Percentiles rank a stretch among this genome's conserved stretches.
Evolutionary conservation across 371 early-diverging fungal genomes (phyloP).

Genomic region (Dinochytrium kinnereticum): DNA sequence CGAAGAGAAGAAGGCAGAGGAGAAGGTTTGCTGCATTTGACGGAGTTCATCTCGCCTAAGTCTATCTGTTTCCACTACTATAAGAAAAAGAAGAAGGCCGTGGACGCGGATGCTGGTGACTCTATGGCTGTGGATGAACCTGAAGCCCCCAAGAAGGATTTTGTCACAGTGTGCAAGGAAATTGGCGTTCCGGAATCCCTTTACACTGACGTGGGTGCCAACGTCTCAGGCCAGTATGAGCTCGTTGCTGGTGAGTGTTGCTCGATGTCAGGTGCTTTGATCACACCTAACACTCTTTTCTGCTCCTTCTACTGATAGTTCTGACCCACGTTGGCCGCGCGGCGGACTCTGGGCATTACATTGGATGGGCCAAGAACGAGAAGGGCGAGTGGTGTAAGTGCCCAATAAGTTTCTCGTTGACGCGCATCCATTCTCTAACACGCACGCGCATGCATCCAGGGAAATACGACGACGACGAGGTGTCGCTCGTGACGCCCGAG

Average conservation of each 20-base stretch:
- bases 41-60: neutral
- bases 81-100: constrained; percentile 32
- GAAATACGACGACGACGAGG: constrained; percentile 96
- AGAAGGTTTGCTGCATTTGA: constrained; percentile 40
- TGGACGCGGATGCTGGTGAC: neutral
- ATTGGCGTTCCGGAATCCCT: constrained; percentile 73
- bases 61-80: neutral
- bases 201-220: constrained; percentile 77
- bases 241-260: constrained; percentile 47
- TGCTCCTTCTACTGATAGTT: constrained; percentile 58
- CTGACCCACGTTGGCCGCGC: constrained; percentile 86
- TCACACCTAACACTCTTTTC: neutral
- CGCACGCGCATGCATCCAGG: constrained; percentile 15
- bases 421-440: neutral
- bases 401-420: neutral
- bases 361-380: constrained; percentile 69
- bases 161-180: constrained; percentile 46
- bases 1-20: constrained; percentile 73
- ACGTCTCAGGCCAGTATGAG: constrained; percentile 57
- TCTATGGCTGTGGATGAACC: constrained; percentile 45
- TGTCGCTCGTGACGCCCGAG: constrained; percentile 78
- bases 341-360: constrained; percentile 80
- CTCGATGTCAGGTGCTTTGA: neutral
- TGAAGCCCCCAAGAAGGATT: constrained; percentile 30
- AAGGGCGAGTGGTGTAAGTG: constrained; percentile 53